Base-by-base conservation (phyloP, 2,329 filamentous ascomycete genomes). In the Talaromyces rugulosus region DNA sequence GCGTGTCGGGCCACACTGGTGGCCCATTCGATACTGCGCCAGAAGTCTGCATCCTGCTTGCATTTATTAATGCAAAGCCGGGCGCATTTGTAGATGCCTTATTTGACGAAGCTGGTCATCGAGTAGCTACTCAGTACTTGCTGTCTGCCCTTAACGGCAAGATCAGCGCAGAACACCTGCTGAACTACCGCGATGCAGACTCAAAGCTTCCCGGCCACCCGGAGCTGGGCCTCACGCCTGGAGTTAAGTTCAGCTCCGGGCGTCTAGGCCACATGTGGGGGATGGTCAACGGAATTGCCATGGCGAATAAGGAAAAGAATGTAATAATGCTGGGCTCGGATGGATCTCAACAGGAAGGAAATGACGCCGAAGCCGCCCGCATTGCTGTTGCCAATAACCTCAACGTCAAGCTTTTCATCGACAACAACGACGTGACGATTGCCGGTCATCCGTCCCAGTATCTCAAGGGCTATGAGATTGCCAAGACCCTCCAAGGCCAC, bases 371-470 rank as follows among this genome's bases (percentile, higher is more conserved):
- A 62, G 74, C 75, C 8, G 75, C 75, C 1, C 70, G 75, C 1
- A 67, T 77, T 62, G 75, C 75, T 1, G 75, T 77, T 2, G 74
- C 73, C 16, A 67, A 71, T 16, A 69, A 72, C 40, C 66, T 77
- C 33, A 77, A 76, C 14, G 69, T 77, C 47, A 77, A 77, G 68
- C 56, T 77, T 12, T 71, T 77, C 59, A 65, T 77, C 55, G 75
- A 77, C 57, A 75, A 77, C 66, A 77, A 77, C 63, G 74, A 77
- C 64, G 75, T 77, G 31, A 77, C 75, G 0, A 77, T 77, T 62
- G 75, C 75, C 2, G 75, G 75, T 8, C 74, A 77, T 52, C 75
- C 75, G 4, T 77, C 75, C 0, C 63, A 75, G 52, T 77, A 77
- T 58, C 68, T 77, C 5, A 73, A 74, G 64, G 75, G 75, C 6